These are phyloP conservation scores for Arthrobotrys musiformis DNA, from an alignment of 2,329 filamentous ascomycete genomes.

Conservation along the genomic window DNA sequence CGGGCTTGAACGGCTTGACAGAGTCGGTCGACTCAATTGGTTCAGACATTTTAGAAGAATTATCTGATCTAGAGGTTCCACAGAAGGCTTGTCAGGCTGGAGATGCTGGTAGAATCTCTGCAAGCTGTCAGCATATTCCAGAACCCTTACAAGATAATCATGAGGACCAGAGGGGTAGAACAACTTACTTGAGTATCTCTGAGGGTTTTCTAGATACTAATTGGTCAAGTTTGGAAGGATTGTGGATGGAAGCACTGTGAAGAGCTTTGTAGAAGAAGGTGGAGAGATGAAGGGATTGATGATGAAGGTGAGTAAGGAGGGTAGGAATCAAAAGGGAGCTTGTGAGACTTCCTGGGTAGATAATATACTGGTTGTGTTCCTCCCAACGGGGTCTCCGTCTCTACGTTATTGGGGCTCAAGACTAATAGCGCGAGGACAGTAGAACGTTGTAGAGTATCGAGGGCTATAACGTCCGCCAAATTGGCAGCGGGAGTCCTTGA, in stretches of 20 bases:
- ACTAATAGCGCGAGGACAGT: too few species aligned
- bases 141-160: background rate
- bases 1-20: too few species aligned
- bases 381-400: background rate
- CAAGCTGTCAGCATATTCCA: background rate
- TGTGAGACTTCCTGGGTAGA: background rate
- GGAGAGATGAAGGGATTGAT: too few species aligned
- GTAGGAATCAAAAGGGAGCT: background rate
- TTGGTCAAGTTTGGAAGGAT: background rate
- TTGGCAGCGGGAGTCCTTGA: too few species aligned
- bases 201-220: background rate
- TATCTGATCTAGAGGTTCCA: background rate
- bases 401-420: background rate
- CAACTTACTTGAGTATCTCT: background rate
- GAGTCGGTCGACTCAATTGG: too few species aligned
- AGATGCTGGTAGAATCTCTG: background rate
- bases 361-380: background rate
- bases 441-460: too few species aligned
- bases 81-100: background rate
- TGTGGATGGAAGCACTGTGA: background rate
- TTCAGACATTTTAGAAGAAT: background rate
- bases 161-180: background rate
- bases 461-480: too few species aligned
- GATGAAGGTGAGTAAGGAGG: background rate
- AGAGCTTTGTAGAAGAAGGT: background rate